Percentiles rank a stretch among this genome's conserved stretches.
These are phyloP conservation scores for Acrocalymma vagum DNA, from an alignment of 2,329 filamentous ascomycete species.

Conservation along the genomic window DNA sequence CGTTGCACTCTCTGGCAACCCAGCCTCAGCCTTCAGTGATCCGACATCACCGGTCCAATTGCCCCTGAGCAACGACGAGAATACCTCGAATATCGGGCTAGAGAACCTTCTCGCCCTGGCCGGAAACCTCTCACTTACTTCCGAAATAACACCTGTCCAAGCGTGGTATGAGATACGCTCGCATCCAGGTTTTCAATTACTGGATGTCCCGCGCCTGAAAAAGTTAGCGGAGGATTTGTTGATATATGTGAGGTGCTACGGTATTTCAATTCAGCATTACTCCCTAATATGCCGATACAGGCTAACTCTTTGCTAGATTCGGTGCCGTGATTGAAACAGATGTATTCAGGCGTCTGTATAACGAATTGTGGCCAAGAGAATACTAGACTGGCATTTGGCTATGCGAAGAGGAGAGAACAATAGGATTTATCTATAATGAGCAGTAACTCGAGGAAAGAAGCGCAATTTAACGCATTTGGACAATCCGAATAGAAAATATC, in stretches of 20 bases:
- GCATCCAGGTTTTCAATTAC: constrained; percentile 25
- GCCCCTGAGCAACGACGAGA: too few relatives aligned
- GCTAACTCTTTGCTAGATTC: constrained; percentile 19
- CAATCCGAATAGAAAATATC: too few relatives aligned
- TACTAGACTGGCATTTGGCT: too few relatives aligned
- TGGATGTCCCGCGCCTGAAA: constrained; percentile 28
- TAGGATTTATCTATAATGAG: too few relatives aligned
- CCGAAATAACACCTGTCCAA: constrained; percentile 46
- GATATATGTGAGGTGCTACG: constrained; percentile 39
- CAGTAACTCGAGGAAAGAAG: too few relatives aligned
- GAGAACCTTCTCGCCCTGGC: constrained; percentile 28
- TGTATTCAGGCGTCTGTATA: too few relatives aligned
- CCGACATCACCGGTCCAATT: too few relatives aligned
- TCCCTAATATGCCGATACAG: background rate
- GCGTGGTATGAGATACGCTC: constrained; percentile 42
- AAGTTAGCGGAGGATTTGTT: constrained; percentile 30
- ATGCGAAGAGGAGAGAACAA: too few relatives aligned
- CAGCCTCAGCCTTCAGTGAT: too few relatives aligned
- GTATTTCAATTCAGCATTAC: constrained; percentile 28
- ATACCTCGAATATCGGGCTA: constrained; percentile 16
- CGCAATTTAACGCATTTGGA: too few relatives aligned
- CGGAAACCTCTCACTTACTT: constrained; percentile 22
- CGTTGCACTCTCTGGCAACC: too few relatives aligned
- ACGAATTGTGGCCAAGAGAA: too few relatives aligned
- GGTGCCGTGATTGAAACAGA: constrained; percentile 26